Conservation (phyloP, 78 protist genomes). For the Mantamonas sphyraenae region DNA sequence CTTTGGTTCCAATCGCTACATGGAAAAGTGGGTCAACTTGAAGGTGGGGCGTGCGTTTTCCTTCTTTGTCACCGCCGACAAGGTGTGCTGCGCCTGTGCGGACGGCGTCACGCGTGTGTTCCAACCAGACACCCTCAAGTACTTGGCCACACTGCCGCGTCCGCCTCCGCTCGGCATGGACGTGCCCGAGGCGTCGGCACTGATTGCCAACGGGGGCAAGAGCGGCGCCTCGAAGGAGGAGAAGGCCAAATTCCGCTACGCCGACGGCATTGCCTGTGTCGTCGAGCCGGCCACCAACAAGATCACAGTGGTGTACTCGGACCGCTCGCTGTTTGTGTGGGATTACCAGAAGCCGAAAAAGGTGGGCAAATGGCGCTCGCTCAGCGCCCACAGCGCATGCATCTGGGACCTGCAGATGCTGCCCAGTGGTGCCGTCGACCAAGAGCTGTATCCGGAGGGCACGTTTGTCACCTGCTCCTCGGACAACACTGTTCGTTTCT, state of each 20-base stretch:
- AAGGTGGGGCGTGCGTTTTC: background rate
- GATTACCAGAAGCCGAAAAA: background rate
- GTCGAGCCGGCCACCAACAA: background rate
- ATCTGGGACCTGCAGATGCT: constrained; percentile 6
- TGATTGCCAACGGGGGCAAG: background rate
- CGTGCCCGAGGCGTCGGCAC: background rate
- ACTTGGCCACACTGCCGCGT: background rate
- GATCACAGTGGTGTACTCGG: background rate
- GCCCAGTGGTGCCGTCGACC: background rate
- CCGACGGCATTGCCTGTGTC: background rate
- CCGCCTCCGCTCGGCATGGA: background rate
- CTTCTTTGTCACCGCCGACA: background rate
- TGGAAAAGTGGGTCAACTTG: background rate
- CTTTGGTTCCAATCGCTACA: background rate
- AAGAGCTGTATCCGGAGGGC: background rate
- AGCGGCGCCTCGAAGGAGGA: too few relatives aligned
- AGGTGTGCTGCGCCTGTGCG: background rate
- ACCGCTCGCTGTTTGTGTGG: constrained; percentile 14
- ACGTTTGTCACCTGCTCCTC: constrained; percentile 6
- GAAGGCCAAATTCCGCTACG: too few relatives aligned
- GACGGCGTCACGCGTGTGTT: background rate
- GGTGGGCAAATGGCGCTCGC: constrained; percentile 1
- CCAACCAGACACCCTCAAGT: background rate
- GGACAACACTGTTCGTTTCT: constrained; percentile 2
- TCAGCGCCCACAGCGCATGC: background rate